Conservation (phyloP, 2,329 filamentous ascomycete genomes). For the Epichloe elymi region DNA sequence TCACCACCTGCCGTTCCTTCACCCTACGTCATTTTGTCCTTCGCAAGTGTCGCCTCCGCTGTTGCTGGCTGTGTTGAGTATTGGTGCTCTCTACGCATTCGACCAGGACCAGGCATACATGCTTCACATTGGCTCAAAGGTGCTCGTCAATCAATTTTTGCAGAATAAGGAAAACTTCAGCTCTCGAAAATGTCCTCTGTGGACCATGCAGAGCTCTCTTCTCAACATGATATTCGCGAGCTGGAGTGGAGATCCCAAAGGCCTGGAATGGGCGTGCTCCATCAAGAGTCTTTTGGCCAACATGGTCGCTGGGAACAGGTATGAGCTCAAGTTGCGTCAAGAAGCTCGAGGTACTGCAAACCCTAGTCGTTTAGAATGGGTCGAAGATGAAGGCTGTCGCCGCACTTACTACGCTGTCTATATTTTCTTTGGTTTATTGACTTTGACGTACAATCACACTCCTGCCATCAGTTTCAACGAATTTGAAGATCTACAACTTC, state of each 20-base stretch:
- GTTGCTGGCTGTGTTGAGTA: slow-evolving; percentile 80
- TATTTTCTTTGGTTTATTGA: slow-evolving; percentile 94
- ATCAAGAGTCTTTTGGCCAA: slow-evolving; percentile 97
- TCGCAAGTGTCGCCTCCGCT: slow-evolving; percentile 69
- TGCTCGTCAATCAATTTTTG: slow-evolving; percentile 90
- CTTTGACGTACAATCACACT: slow-evolving; percentile 93
- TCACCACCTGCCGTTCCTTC: slow-evolving; percentile 89
- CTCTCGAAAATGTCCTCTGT: slow-evolving; percentile 90
- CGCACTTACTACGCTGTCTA: slow-evolving; percentile 98
- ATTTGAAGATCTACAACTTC: slow-evolving; percentile 84
- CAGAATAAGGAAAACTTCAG: slow-evolving; percentile 99
- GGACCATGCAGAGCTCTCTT: slow-evolving; percentile 95
- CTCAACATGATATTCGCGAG: slow-evolving; percentile 98
- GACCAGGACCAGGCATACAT: slow-evolving; percentile 95
- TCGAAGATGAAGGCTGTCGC: slow-evolving; percentile 90
- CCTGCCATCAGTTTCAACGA: slow-evolving; percentile 97
- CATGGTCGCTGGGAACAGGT: slow-evolving; percentile 95
- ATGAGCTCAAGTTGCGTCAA: slow-evolving; percentile 85
- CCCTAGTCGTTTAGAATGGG: slow-evolving; percentile 80
- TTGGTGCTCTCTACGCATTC: slow-evolving; percentile 91
- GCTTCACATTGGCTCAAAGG: slow-evolving; percentile 93
- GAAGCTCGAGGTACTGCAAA: slow-evolving; percentile 68
- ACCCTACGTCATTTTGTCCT: slow-evolving; percentile 80
- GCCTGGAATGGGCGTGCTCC: slow-evolving; percentile 95
- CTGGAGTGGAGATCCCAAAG: slow-evolving; percentile 97